phyloP scores from a whole-genome alignment of 768 basidiomycete genomes.

The Lyophyllum atratum region DNA sequence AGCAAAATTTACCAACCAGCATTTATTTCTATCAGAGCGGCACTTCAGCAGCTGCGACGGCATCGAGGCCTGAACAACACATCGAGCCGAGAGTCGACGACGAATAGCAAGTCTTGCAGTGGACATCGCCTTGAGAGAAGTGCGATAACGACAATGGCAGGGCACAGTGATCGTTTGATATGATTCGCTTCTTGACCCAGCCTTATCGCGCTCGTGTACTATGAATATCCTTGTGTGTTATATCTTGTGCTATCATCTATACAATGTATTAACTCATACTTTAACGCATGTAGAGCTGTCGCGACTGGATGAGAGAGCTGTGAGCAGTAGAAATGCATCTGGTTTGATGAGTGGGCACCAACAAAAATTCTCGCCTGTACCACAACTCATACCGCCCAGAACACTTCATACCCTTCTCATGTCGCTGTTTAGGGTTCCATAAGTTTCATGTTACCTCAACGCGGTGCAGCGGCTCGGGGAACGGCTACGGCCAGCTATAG shows the following conservation, averaged over 20 bases:
- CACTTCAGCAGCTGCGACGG: constrained; percentile 19
- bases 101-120: constrained; percentile 15
- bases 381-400: background rate
- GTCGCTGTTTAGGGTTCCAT: too few relatives aligned
- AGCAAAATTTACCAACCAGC: background rate
- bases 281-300: background rate
- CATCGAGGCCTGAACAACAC: constrained; percentile 27
- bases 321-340: background rate
- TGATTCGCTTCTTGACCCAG: constrained; percentile 5
- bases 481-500: too few relatives aligned
- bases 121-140: background rate
- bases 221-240: constrained; percentile 14
- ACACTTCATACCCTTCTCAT: too few relatives aligned
- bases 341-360: background rate
- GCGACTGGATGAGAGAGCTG: background rate
- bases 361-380: background rate
- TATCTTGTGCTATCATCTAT: constrained; percentile 10
- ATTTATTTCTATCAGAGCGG: constrained; percentile 16
- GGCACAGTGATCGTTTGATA: background rate
- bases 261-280: constrained; percentile 9
- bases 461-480: too few relatives aligned
- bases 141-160: constrained; percentile 1
- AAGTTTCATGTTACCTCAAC: too few relatives aligned
- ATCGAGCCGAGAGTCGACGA: constrained; percentile 31
- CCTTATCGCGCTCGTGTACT: constrained; percentile 6